Evolutionary conservation across 441 rosid genomes (phyloP), one percentile per base, ranked within the genome.

Genomic region (Cnidoscolus chayamansa): DNA sequence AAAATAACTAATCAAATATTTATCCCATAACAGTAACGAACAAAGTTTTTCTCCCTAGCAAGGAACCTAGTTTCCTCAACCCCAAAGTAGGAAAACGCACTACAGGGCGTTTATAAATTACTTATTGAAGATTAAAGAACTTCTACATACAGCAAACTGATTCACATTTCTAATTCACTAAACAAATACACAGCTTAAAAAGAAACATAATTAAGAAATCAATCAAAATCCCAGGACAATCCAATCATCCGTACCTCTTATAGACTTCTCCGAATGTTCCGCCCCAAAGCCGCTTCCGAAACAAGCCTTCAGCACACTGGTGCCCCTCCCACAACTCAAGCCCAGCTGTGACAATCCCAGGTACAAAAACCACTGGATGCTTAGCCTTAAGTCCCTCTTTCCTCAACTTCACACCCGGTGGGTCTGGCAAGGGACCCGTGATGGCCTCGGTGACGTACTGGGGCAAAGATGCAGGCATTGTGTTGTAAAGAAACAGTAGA

Each of bases 261-360:
- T 89, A 89, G 13, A 90, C 90, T 73, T 92, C 99, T 51, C 96
- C 94, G 71, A 95, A 95, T 43, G 94, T 88, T 60, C 98, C 98
- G 58, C 99, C 99, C 99, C 98, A 95, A 71, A 95, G 83, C 25
- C 98, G 84, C 70, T 92, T 92, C 77, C 99, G 77, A 74, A 95
- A 95, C 80, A 95, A 74, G 15, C 94, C 97, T 50, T 88, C 98
- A 40, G 98, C 94, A 32, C 98, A 94, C 7, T 79, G 89, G 7
- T 84, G 88, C 2, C 99, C 99, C 73, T 94, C 97, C 99, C 99
- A 94, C 76, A 94, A 78, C 89, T 92, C 99, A 63, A 94, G 91
- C 4, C 99, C 99, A 0, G 92, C 97, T 0, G 99, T 94, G 35
- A 94, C 93, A 67, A 94, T 94, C 72, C 99, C 99, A 1, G 99